Percentiles rank a stretch among this genome's conserved stretches.
phyloP scores from a whole-genome alignment of 345 rosid species.

The Boechera stricta region DNA sequence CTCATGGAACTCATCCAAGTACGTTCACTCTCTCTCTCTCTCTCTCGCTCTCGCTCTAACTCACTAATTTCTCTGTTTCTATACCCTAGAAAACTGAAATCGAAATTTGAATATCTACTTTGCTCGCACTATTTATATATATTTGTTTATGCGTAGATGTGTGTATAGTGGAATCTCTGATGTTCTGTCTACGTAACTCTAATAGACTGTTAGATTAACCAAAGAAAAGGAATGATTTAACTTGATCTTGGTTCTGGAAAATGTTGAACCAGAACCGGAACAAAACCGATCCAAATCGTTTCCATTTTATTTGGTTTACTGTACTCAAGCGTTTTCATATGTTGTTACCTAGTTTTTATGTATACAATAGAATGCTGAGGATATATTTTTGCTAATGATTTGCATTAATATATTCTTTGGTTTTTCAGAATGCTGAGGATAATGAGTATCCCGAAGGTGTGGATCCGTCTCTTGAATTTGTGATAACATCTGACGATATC shows the following conservation, averaged over 20 bases:
- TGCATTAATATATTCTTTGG: too few relatives aligned
- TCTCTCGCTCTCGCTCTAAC: not conserved
- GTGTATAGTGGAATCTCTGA: not conserved
- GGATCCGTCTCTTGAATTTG: conserved; percentile 77
- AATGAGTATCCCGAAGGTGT: conserved; percentile 66
- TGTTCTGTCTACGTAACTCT: not conserved
- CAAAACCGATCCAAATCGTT: not conserved
- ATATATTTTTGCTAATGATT: too few relatives aligned
- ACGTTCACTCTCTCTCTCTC: not conserved
- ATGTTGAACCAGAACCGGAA: not conserved
- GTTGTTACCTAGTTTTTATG: not conserved
- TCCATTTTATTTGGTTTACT: not conserved
- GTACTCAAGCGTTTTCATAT: not conserved
- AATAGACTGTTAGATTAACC: too few relatives aligned
- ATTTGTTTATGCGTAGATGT: not conserved
- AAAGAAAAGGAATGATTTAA: not conserved
- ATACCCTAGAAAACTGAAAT: too few relatives aligned
- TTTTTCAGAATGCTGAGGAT: conserved; percentile 72
- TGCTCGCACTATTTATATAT: too few relatives aligned
- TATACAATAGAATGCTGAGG: too few relatives aligned
- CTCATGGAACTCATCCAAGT: conserved; percentile 81
- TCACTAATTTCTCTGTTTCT: not conserved
- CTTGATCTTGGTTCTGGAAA: not conserved
- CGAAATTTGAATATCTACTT: too few relatives aligned
- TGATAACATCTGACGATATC: conserved; percentile 70